Percentiles rank a stretch among this genome's conserved stretches.
Conservation (phyloP, 129 eudicot species). For the Ambrosia artemisiifolia region DNA sequence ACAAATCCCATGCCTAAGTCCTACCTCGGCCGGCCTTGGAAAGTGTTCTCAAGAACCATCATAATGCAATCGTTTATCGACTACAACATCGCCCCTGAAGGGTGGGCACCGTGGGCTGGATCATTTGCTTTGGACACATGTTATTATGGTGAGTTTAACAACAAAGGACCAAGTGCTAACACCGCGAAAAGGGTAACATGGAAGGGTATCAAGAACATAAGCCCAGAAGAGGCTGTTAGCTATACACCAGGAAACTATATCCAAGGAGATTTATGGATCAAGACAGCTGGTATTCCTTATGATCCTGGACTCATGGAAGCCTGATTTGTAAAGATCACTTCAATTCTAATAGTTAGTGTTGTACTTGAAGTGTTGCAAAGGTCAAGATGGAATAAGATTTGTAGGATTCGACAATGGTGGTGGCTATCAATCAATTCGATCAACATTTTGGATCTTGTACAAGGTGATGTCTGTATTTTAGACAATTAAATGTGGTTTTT, state of each 20-base stretch:
- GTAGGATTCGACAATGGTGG: too few species aligned
- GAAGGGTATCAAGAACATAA: conserved; percentile 34
- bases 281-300: conserved; percentile 36
- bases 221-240: conserved; percentile 14
- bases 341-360: background rate
- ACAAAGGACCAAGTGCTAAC: conserved; percentile 40
- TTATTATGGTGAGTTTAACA: conserved; percentile 38
- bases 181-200: conserved; percentile 32
- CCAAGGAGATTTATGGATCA: conserved; percentile 40
- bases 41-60: conserved; percentile 42
- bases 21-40: conserved; percentile 68
- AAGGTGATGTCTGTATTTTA: background rate
- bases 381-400: too few species aligned
- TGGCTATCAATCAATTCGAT: too few species aligned
- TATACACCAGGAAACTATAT: conserved; percentile 37
- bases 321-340: background rate
- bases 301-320: conserved; percentile 39
- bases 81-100: conserved; percentile 34
- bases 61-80: conserved; percentile 48
- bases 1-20: background rate
- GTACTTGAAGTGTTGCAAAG: background rate
- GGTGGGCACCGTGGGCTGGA: conserved; percentile 51
- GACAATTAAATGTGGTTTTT: too few species aligned
- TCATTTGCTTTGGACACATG: conserved; percentile 31
- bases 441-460: background rate